Evolutionary conservation across 2,329 filamentous ascomycete species (phyloP).

Genomic region (Aureobasidium sp.): DNA sequence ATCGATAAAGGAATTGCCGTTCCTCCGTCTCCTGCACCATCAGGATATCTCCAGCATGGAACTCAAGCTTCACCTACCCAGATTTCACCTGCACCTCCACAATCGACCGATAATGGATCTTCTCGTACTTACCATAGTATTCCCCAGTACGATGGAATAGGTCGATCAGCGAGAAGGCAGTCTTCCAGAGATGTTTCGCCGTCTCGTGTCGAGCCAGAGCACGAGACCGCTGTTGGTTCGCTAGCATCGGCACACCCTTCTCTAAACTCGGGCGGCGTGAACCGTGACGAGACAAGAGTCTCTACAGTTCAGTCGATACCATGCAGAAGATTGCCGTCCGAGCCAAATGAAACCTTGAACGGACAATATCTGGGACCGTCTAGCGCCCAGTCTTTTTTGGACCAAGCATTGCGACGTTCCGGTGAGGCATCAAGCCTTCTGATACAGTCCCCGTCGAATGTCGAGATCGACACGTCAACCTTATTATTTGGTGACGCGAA

Average conservation of each 20-base stretch:
- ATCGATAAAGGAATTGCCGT: not conserved
- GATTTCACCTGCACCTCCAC: not conserved
- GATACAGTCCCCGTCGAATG: not conserved
- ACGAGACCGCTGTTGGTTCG: not conserved
- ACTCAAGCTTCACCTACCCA: not conserved
- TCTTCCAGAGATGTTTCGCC: not conserved
- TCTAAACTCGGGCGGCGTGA: not conserved
- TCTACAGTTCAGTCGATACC: not conserved
- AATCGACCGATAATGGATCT: no score
- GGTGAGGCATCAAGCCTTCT: not conserved
- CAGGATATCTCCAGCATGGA: no score
- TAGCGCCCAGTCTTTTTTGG: not conserved
- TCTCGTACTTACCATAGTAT: no score
- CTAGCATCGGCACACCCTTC: not conserved
- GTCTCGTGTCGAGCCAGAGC: not conserved
- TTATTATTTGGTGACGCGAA: constrained; percentile 44
- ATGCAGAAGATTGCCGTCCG: not conserved
- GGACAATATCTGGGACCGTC: not conserved
- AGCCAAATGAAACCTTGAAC: not conserved
- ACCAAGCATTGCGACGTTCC: not conserved
- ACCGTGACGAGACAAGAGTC: not conserved
- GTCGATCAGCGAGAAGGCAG: not conserved
- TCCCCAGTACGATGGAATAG: no score
- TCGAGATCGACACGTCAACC: constrained; percentile 26
- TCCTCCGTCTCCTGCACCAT: not conserved